These are phyloP conservation scores for Bacidia gigantensis DNA, from an alignment of 495 filamentous ascomycete species.

Conservation along the genomic window DNA sequence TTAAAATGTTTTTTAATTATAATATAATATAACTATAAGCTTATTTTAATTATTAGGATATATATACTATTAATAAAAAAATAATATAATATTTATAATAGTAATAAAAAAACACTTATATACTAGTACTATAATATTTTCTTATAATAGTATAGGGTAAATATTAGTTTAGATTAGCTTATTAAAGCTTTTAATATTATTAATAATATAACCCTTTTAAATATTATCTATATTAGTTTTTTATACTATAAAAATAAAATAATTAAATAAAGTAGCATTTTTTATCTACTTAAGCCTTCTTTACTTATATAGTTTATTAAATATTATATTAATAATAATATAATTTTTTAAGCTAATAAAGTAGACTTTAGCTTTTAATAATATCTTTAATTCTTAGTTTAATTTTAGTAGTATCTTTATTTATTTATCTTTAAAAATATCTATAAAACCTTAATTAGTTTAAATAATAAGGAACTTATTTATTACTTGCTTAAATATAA, in stretches of 20 bases:
- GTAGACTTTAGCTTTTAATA: not conserved
- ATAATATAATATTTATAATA: not conserved
- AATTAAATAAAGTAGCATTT: not conserved
- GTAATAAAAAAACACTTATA: not conserved
- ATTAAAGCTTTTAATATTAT: not conserved
- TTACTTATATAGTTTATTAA: not conserved
- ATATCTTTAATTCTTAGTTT: not conserved
- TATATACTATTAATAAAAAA: not conserved
- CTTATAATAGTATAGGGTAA: not conserved
- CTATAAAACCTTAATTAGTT: not conserved
- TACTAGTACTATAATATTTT: not conserved
- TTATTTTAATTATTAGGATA: constrained; percentile 1
- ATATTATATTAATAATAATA: not conserved
- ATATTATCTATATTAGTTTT: not conserved
- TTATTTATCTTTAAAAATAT: constrained; percentile 1
- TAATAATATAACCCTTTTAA: not conserved
- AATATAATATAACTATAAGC: not conserved
- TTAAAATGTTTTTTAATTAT: constrained; percentile 1
- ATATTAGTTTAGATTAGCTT: not conserved
- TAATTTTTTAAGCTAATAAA: not conserved
- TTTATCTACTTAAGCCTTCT: not conserved
- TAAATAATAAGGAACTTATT: not conserved
- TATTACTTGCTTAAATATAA: not conserved
- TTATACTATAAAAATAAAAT: constrained; percentile 6
- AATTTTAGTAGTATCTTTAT: not conserved